Percentiles rank a stretch among this genome's conserved stretches.
Conservation (phyloP, 2,329 filamentous ascomycete genomes). For the Fonsecaea erecta region DNA sequence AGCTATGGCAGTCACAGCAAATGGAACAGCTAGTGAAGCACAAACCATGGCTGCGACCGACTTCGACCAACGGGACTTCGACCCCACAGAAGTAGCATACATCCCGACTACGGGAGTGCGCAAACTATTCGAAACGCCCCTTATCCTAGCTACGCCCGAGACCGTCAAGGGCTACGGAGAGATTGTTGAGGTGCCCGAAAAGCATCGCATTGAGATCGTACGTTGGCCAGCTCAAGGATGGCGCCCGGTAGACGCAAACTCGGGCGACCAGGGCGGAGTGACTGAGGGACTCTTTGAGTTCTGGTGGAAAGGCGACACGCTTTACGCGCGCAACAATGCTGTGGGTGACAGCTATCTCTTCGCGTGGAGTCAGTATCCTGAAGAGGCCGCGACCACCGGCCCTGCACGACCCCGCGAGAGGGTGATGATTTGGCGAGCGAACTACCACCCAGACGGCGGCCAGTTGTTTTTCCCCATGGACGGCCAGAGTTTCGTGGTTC, state of each 20-base stretch:
- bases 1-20: slow-evolving; percentile 10
- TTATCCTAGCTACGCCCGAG: slow-evolving; percentile 21
- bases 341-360: slow-evolving; percentile 26
- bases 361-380: slow-evolving; percentile 25
- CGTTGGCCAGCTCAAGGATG: slow-evolving; percentile 25
- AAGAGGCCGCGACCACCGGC: slow-evolving; percentile 12
- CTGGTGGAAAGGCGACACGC: slow-evolving; percentile 29
- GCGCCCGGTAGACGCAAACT: slow-evolving; percentile 22
- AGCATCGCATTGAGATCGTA: slow-evolving; percentile 23
- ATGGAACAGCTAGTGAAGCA: not conserved
- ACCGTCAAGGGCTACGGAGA: slow-evolving; percentile 23
- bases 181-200: slow-evolving; percentile 21
- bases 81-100: slow-evolving; percentile 22
- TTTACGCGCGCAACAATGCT: slow-evolving; percentile 27
- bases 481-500: slow-evolving; percentile 22
- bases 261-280: slow-evolving; percentile 23
- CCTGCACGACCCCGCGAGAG: slow-evolving; percentile 14
- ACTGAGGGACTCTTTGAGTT: slow-evolving; percentile 27
- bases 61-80: slow-evolving; percentile 6
- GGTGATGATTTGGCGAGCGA: slow-evolving; percentile 25
- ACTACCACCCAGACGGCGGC: slow-evolving; percentile 26
- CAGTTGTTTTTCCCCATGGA: slow-evolving; percentile 25
- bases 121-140: slow-evolving; percentile 15
- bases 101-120: slow-evolving; percentile 22
- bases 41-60: not conserved